Percentiles rank a stretch among this genome's conserved stretches.
Evolutionary conservation across 495 filamentous ascomycete species (phyloP).

Genomic region (Talaromyces trachyspermus): DNA sequence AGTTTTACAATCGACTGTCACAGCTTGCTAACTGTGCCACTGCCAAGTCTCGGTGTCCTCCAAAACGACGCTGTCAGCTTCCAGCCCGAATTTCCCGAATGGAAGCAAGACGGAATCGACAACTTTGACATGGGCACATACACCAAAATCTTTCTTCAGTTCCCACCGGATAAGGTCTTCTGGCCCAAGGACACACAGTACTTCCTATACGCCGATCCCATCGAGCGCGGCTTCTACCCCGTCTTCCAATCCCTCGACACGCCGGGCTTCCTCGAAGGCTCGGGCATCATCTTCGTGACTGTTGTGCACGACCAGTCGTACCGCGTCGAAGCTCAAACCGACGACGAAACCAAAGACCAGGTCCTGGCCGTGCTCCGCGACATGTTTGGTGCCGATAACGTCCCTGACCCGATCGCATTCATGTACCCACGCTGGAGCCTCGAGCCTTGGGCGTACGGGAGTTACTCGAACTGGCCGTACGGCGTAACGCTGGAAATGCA

Average conservation of each 20-base stretch:
- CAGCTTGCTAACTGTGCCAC: neutral
- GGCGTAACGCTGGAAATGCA: constrained; percentile 60
- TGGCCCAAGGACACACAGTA: constrained; percentile 62
- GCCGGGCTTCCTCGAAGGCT: constrained; percentile 53
- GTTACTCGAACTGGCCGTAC: constrained; percentile 68
- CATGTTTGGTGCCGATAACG: constrained; percentile 55
- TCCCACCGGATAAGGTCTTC: constrained; percentile 54
- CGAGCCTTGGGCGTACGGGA: constrained; percentile 60
- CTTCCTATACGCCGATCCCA: constrained; percentile 62
- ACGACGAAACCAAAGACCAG: constrained; percentile 53
- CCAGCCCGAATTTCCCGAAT: constrained; percentile 51
- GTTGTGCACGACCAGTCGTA: constrained; percentile 55
- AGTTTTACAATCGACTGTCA: neutral
- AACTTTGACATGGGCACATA: constrained; percentile 69
- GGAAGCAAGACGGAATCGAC: constrained; percentile 60
- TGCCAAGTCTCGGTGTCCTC: constrained; percentile 56
- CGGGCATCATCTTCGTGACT: constrained; percentile 66
- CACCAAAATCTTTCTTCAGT: constrained; percentile 74
- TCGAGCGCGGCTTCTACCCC: constrained; percentile 59
- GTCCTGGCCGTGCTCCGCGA: constrained; percentile 52
- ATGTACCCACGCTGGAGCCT: constrained; percentile 64
- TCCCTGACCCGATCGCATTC: constrained; percentile 63
- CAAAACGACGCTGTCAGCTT: constrained; percentile 58
- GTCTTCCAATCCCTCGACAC: constrained; percentile 60
- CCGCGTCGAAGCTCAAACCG: constrained; percentile 54